Base-by-base conservation (phyloP, 176 grass and related monocot genomes). In the Rhynchospora pubera region DNA sequence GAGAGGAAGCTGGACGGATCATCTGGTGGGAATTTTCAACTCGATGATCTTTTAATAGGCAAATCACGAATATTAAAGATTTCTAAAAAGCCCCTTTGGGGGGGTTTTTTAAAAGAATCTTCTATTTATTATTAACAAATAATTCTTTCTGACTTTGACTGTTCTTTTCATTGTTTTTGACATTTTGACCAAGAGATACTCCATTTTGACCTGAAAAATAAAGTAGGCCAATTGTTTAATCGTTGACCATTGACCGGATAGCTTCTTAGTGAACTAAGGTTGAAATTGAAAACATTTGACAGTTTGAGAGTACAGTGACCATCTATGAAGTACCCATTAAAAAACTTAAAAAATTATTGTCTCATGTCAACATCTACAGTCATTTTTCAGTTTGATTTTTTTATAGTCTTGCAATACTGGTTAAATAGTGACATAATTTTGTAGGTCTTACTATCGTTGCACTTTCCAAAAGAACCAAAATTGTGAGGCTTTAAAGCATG, bases 361-460 rank as follows among this genome's bases (percentile, higher is more conserved):
- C 16, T 71, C 6, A 44, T 42, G 1, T 15, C 4, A 52, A 76
- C 51, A 74, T 11, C 10, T 63, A 24, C 18, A 66, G 65, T 16
- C 14, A 57, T 69, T 14, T 45, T 76, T 74, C 44, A 13, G 23
- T 51, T 45, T 58, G 13, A 45, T 12, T 60, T 62, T 23, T 46
- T 32, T 15, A 42, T 15, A 46, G 9, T 8, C 26, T 26, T 34
- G n/a, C 57, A 47, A 24, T 45, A 45, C 22, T 79, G 53, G 16
- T 13, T 60, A 50, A 65, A 53, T 60, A 75, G 10, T 23, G 46
- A 28, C 9, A 22, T 9, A 47, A 28, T 53, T 62, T 8, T 73
- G 14, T 88, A 99, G 96, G 83, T 89, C 89, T 0, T 99, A 99
- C 84, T 95, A 99, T 76, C 91, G 96, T 24, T 99, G 96, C 89